Evolutionary conservation across 2,329 filamentous ascomycete species (phyloP).

Genomic region (Colletotrichum incanum): DNA sequence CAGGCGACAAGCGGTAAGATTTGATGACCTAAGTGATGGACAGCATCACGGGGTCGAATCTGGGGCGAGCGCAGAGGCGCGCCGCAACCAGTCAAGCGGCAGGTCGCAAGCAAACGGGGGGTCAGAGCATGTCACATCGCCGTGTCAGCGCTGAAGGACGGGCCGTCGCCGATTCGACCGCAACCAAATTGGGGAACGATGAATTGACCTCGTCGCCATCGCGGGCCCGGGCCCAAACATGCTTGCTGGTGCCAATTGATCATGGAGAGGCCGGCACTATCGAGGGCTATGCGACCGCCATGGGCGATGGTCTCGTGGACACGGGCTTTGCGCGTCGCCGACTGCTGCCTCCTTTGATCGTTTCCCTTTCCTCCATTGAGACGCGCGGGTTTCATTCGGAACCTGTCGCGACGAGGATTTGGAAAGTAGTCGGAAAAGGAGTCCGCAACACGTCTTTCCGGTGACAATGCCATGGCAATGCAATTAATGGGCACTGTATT

Average conservation of each 20-base stretch:
- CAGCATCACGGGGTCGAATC: conserved; percentile 50
- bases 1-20: conserved; percentile 26
- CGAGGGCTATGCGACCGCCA: conserved; percentile 39
- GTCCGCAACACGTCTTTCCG: conserved; percentile 19
- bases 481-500: conserved; percentile 38
- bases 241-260: conserved; percentile 31
- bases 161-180: conserved; percentile 42
- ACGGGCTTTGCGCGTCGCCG: conserved; percentile 25
- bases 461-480: conserved; percentile 28
- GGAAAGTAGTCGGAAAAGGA: not conserved
- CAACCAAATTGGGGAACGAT: conserved; percentile 34
- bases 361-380: conserved; percentile 2
- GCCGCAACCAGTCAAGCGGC: conserved; percentile 42
- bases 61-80: conserved; percentile 41
- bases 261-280: conserved; percentile 29
- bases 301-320: conserved; percentile 38
- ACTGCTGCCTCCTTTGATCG: not conserved
- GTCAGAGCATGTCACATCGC: conserved; percentile 45
- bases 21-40: conserved; percentile 43
- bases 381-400: conserved; percentile 8
- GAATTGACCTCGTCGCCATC: conserved; percentile 41
- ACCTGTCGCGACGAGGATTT: not conserved
- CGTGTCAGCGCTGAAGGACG: conserved; percentile 43
- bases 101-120: conserved; percentile 29
- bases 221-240: conserved; percentile 26